Evolutionary conservation across 805 yeast species (phyloP), one percentile per base, ranked within the genome.

Genomic region (Ogataea henricii): DNA sequence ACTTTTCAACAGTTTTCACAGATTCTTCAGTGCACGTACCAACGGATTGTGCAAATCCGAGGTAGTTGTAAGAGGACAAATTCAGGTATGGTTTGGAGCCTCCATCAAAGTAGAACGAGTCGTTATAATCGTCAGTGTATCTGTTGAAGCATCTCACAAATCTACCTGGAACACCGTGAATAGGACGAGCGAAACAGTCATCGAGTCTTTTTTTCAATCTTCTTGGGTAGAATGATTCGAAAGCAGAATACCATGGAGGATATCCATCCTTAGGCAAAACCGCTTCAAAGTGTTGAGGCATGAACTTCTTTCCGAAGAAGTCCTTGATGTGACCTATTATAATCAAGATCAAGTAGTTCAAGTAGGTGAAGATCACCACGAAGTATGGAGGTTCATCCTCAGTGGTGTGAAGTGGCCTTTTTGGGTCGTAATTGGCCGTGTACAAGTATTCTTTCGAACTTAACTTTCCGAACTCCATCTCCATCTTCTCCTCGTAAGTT

Each of bases 121-220:
- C 74, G 63, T 82, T 82, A 59, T 79, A 78, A 56, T 85, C 85
- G 39, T 76, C 74, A n/a, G 90, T 77, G 26, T 73, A 69, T 58
- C 99, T 81, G 59, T 89, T 91, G 59, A 85, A 83, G 59, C 96
- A 85, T 48, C 83, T 79, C 58, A 92, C 83, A 61, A 75, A 85
- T 66, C 99, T 82, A 22, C 99, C 99, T 1, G 99, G 98, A 17
- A 92, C 98, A 43, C 97, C 98, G 50, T 87, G 86, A n/a, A 95
- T 89, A 36, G 97, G 97, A 65, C 96, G 82, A 1, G 95, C 89
- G 67, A 94, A 94, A 68, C 97, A 89, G 69, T 92, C 98, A 65
- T 88, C 96, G 49, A 94, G 80, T 68, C 96, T 86, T 57, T 78
- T 80, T 66, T 94, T 91, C 75, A 94, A 78, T 60, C 98, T 83